Evolutionary conservation across 176 grass and related monocot genomes (phyloP).

Genomic region (Oryza coarctata): DNA sequence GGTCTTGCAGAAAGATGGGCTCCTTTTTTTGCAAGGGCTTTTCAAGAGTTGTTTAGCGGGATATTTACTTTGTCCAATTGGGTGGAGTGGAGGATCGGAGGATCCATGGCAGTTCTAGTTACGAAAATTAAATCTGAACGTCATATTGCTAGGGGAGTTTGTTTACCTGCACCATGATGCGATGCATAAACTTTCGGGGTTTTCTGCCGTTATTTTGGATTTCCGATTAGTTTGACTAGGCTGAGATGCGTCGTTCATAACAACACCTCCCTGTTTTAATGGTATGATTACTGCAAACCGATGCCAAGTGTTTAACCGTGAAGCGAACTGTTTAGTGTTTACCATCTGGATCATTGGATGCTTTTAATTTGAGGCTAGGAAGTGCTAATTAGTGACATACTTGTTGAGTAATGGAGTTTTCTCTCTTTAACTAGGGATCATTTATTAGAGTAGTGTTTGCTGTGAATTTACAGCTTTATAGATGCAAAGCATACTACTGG

Average conservation of each 20-base stretch:
- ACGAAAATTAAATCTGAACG: neutral
- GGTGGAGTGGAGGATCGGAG: neutral
- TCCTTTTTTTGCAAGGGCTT: neutral
- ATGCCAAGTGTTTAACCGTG: slow-evolving; percentile 18
- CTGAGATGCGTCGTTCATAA: neutral
- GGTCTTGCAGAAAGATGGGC: neutral
- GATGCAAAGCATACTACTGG: neutral
- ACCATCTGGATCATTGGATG: neutral
- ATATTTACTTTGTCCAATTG: neutral
- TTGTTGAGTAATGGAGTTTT: neutral
- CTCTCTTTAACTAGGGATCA: neutral
- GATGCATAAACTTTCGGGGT: neutral
- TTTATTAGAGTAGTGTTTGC: neutral
- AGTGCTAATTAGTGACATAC: neutral
- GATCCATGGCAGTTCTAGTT: neutral
- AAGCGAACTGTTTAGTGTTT: slow-evolving; percentile 15
- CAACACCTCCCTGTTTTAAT: neutral
- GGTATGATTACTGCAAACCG: neutral
- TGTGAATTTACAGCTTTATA: slow-evolving; percentile 15
- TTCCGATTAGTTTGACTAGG: slow-evolving; percentile 20
- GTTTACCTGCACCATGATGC: neutral
- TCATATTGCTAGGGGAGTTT: neutral
- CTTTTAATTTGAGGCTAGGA: neutral
- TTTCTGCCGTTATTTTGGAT: neutral
- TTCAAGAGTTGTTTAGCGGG: neutral